These are phyloP conservation scores for Aspergillus sergii DNA, from an alignment of 2,329 filamentous ascomycete genomes.

Conservation along the genomic window DNA sequence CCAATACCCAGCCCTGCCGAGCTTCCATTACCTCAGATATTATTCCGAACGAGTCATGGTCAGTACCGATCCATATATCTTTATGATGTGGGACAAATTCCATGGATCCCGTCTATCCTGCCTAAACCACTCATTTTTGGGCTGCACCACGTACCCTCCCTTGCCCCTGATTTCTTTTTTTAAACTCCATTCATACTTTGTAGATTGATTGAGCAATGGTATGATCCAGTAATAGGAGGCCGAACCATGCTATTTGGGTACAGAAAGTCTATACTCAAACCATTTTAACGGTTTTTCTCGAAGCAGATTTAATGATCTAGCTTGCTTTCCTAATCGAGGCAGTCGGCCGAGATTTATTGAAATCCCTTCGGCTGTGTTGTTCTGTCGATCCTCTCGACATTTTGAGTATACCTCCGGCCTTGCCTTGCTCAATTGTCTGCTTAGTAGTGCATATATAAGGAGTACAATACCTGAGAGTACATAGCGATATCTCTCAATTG, in stretches of 20 bases:
- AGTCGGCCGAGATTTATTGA: constrained; percentile 3
- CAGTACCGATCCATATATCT: neutral
- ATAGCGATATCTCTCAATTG: neutral
- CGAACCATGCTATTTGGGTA: neutral
- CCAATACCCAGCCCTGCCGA: neutral
- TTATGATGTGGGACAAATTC: neutral
- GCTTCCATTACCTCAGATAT: neutral
- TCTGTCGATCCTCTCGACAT: constrained; percentile 8
- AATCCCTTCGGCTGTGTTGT: neutral
- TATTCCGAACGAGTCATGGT: neutral
- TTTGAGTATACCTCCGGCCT: neutral
- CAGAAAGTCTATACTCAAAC: neutral
- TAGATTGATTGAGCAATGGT: neutral
- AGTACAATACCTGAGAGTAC: neutral
- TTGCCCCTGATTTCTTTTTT: constrained; percentile 3
- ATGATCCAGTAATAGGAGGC: neutral
- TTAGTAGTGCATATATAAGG: neutral
- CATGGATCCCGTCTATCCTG: neutral
- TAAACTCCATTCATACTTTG: neutral
- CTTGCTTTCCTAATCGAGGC: neutral
- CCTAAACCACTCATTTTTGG: neutral
- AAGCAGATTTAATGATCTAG: neutral
- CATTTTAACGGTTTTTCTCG: neutral
- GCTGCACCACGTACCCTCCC: neutral
- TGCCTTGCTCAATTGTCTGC: neutral